Evolutionary conservation across 1,284 basidiomycete genomes (phyloP).

Genomic region (Cryptococcus sp.): DNA sequence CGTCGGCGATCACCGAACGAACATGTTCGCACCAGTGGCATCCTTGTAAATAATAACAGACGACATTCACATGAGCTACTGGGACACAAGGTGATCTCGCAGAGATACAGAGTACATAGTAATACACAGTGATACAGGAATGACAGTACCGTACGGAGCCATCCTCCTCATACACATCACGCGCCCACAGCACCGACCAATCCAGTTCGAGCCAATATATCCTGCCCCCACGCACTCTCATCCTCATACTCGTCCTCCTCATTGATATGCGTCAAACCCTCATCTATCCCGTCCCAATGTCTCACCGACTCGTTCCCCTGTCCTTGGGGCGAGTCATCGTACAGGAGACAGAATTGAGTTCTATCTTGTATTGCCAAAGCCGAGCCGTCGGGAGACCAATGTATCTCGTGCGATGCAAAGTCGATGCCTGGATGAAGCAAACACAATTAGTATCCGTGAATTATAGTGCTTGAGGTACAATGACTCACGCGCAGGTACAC

Average conservation of each 20-base stretch:
- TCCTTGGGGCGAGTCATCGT: constrained; percentile 19
- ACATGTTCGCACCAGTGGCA: no score
- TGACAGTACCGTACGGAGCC: no score
- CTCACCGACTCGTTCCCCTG: constrained; percentile 4
- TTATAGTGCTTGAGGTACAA: background rate
- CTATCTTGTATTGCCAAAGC: constrained; percentile 31
- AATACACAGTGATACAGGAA: no score
- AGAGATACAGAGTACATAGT: no score
- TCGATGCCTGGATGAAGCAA: constrained; percentile 17
- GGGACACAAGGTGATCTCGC: no score
- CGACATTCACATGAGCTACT: no score
- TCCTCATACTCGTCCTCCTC: constrained; percentile 31
- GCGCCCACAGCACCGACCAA: background rate
- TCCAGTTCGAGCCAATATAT: background rate
- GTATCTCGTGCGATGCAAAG: constrained; percentile 24
- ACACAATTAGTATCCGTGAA: no score
- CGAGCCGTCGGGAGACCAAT: constrained; percentile 42
- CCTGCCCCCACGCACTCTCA: constrained; percentile 12
- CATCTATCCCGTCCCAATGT: constrained; percentile 13
- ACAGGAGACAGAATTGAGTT: constrained; percentile 40
- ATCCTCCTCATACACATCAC: background rate
- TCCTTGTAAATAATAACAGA: no score
- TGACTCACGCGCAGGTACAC: constrained; percentile 37
- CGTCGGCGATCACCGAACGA: no score
- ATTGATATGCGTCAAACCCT: constrained; percentile 27